A percentile compares a stretch with the other conserved stretches of the same genome.
Evolutionary conservation across 495 filamentous ascomycete genomes (phyloP).

Genomic region (Hyaloscypha bicolor): DNA sequence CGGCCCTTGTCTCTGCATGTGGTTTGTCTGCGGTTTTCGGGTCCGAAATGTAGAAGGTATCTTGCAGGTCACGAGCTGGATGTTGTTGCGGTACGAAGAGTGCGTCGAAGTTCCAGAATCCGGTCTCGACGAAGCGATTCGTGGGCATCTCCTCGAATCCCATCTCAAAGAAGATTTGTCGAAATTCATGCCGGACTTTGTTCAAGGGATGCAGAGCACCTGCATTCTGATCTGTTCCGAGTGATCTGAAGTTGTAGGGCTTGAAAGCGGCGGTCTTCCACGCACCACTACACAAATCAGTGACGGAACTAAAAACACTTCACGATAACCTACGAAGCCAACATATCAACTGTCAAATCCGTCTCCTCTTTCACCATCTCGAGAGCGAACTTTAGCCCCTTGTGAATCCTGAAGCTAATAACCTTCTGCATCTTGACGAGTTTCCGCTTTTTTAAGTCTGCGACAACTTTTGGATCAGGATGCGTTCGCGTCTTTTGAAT

Average conservation of each 20-base stretch:
- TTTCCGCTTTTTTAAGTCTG: slow-evolving; percentile 88
- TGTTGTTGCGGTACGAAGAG: slow-evolving; percentile 98
- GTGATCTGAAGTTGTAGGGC: slow-evolving; percentile 95
- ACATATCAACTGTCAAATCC: slow-evolving; percentile 92
- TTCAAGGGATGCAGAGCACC: slow-evolving; percentile 92
- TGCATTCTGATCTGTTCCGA: slow-evolving; percentile 75
- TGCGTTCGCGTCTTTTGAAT: slow-evolving; percentile 70
- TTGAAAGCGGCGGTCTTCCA: slow-evolving; percentile 92
- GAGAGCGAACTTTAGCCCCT: slow-evolving; percentile 82
- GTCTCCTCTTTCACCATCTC: slow-evolving; percentile 93
- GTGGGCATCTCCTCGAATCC: slow-evolving; percentile 87
- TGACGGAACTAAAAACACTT: neutral
- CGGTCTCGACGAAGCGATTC: slow-evolving; percentile 84
- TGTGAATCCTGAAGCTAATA: slow-evolving; percentile 79
- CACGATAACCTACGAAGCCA: slow-evolving; percentile 54
- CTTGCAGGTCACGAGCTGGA: slow-evolving; percentile 92
- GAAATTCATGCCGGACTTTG: slow-evolving; percentile 92
- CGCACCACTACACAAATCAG: slow-evolving; percentile 51
- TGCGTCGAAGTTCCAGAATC: slow-evolving; percentile 98
- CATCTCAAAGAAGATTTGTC: slow-evolving; percentile 96
- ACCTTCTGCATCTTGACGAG: slow-evolving; percentile 79
- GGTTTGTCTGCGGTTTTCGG: slow-evolving; percentile 77
- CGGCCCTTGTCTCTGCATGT: slow-evolving; percentile 53
- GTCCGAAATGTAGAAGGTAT: slow-evolving; percentile 97
- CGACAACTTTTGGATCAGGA: slow-evolving; percentile 68